Conservation (phyloP, 495 filamentous ascomycete genomes). For the Penicillium taxi region DNA sequence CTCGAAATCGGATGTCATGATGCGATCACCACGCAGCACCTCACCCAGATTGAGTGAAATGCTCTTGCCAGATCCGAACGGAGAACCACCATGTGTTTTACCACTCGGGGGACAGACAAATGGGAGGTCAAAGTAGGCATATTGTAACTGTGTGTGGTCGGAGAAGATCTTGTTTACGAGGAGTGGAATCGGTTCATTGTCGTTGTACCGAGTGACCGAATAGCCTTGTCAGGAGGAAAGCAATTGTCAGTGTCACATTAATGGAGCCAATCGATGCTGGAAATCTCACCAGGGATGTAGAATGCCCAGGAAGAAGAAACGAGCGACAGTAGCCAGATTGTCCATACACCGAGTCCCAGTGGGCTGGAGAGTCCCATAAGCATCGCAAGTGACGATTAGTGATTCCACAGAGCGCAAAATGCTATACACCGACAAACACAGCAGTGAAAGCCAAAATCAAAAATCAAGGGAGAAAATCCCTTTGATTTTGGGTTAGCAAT, state of each 20-base stretch:
- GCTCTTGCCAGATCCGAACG: constrained; percentile 70
- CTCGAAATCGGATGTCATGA: constrained; percentile 82
- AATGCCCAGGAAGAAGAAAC: constrained; percentile 50
- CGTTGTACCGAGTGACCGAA: constrained; percentile 72
- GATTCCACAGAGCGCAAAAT: too few relatives aligned
- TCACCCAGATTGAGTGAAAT: constrained; percentile 89
- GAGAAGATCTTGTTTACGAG: constrained; percentile 96
- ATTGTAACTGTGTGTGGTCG: constrained; percentile 85
- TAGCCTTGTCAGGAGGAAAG: constrained; percentile 42
- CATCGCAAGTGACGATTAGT: background rate
- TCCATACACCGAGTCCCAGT: constrained; percentile 19
- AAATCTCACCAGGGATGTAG: constrained; percentile 65
- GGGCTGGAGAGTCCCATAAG: constrained; percentile 21
- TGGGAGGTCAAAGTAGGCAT: constrained; percentile 87
- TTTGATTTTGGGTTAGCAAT: too few relatives aligned
- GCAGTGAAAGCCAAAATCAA: background rate
- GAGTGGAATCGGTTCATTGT: constrained; percentile 73
- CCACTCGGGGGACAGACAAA: constrained; percentile 84
- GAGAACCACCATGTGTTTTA: constrained; percentile 56
- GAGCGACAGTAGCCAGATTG: constrained; percentile 31
- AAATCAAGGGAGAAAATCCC: too few relatives aligned
- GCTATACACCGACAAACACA: too few relatives aligned
- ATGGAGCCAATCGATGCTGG: background rate
- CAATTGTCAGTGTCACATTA: constrained; percentile 13
- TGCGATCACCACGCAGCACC: constrained; percentile 84